Base-by-base conservation (phyloP, 225 moss, liverwort and hornwort genomes). In the Sphagnum contortum region DNA sequence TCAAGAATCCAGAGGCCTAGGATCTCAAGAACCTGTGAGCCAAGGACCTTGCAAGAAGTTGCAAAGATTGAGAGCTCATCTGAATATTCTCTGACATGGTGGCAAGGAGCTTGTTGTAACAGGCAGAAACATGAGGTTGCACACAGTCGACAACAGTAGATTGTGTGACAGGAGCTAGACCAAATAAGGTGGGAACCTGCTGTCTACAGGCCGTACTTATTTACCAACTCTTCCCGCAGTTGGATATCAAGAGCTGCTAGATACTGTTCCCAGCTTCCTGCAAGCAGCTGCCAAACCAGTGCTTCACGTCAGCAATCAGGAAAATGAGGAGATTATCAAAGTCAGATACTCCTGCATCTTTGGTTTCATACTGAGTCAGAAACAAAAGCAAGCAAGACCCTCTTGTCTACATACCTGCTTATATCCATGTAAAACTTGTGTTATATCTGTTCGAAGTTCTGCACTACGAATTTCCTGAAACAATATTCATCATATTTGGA, bases 191-290 rank as follows among this genome's bases (percentile, higher is more conserved):
- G 29, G 29, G 29, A 29, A 29, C 29, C 29, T 29, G 29, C 29
- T 29, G 29, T 29, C 29, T 29, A 29, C 29, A 95, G 80, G 58
- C 71, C 83, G 72, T 96, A 96, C 63, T 86, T 90, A 61, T 90
- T 90, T 74, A 77, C 80, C 74, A 96, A 71, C 83, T 92, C 92
- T 69, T 96, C 95, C 74, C 88, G 83, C 48, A 92, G 78, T 47
- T 82, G 58, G 57, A 75, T 88, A 78, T 96, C 95, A 78, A 96
- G 79, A 67, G 83, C 90, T 73, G 84, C 78, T 44, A 92, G 78
- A 72, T 83, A 92, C 70, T 96, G 95, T 64, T 96, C 95, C 95
- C 95, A 96, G 74, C 77, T 71, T 76, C 78, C 89, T 44, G 88
- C 80, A 62, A 92, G 64, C 83, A 94, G 79, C 94, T 94, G 83